These are phyloP conservation scores for Butyriboletus appendiculatus DNA, from an alignment of 1,284 basidiomycete species.

Conservation along the genomic window DNA sequence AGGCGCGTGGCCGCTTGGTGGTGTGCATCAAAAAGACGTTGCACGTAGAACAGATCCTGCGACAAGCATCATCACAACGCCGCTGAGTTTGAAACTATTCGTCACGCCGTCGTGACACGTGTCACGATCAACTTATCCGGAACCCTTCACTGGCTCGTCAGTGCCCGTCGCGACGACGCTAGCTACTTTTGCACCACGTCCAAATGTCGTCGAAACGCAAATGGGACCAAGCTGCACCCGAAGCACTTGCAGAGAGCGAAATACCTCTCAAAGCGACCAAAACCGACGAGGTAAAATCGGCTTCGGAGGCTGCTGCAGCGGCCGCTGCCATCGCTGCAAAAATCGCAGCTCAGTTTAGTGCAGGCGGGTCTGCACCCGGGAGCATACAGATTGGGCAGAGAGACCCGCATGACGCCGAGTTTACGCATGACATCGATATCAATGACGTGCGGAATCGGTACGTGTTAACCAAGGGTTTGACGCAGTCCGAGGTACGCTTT, in stretches of 20 bases:
- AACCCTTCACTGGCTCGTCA: background rate
- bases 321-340: conserved; percentile 89
- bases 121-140: conserved; percentile 8
- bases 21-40: conserved; percentile 18
- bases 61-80: background rate
- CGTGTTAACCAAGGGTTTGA: conserved; percentile 91
- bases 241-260: conserved; percentile 34
- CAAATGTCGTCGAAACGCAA: conserved; percentile 66
- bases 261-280: conserved; percentile 49
- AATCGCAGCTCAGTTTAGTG: conserved; percentile 84
- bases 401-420: conserved; percentile 81
- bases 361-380: conserved; percentile 39
- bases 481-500: conserved; percentile 85
- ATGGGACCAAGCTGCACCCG: conserved; percentile 66
- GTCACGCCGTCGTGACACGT: conserved; percentile 25
- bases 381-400: conserved; percentile 49
- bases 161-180: no score
- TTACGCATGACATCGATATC: conserved; percentile 93
- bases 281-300: conserved; percentile 59
- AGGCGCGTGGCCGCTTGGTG: conserved; percentile 30
- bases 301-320: conserved; percentile 79
- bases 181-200: background rate
- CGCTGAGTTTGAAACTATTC: conserved; percentile 27
- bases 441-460: conserved; percentile 97
- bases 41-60: no score